Base-by-base conservation (phyloP, 169 alveolate species). In the Plasmodium cynomolgi region DNA sequence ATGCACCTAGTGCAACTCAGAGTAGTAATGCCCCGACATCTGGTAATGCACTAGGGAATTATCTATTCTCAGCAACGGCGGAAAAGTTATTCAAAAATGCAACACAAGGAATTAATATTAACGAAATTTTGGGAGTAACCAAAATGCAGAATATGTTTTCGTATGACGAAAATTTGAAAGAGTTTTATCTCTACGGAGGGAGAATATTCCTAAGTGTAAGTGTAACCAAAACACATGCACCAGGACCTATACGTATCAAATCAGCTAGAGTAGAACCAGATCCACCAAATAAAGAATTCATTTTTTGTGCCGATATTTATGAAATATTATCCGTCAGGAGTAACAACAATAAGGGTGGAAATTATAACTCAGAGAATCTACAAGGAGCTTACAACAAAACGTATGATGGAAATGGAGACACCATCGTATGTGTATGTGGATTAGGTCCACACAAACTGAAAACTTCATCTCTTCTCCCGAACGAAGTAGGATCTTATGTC, bases 401-500 rank as follows among this genome's bases (percentile, higher is more conserved):
- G 20, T 77, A 39, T 79, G 77, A 88, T 85, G 37, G 93, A 31
- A 56, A 85, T 84, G 74, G 97, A 47, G 88, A 74, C 84, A 77
- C 68, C 73, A 74, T 81, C 62, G 6, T 97, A 92, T 86, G 96
- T 95, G 92, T 86, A 84, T 58, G 94, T 96, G 79, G 97, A 93
- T 47, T 97, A 93, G 81, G 97, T 79, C 81, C 91, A 56, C 90
- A 84, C 86, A 54, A 84, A 93, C 54, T 94, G 96, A 33, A 84
- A 82, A 41, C 96, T 71, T 29, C 93, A 37, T 83, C 84, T 17
- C 71, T 92, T 1, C 17, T 93, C 9, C 84, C 96, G 6, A 91
- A 93, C 56, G 96, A 92, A n/a, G 88, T 74, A 37, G 97, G 97
- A 1, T 83, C 97, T 4, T 97, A 97, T 93, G 92, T 95, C 41